These are phyloP conservation scores for Vachellia collinsii DNA, from an alignment of 306 rosid species.

Conservation along the genomic window DNA sequence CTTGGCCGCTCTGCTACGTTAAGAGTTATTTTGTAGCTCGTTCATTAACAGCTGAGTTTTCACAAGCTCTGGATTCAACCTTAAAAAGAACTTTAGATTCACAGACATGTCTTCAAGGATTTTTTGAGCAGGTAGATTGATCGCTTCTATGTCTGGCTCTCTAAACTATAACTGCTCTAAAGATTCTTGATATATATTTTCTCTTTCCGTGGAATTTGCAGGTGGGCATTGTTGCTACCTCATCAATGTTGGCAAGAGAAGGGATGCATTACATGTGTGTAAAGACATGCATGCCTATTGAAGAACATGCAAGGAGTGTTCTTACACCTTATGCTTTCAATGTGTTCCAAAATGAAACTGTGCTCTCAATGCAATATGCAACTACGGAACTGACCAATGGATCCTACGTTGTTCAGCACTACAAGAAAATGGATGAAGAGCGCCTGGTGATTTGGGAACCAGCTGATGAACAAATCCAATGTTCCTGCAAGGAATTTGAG, in stretches of 20 bases:
- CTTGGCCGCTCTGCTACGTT: conserved; percentile 56
- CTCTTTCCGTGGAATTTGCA: conserved; percentile 30
- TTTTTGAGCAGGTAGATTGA: conserved; percentile 61
- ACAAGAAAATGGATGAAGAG: conserved; percentile 63
- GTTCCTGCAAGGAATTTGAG: conserved; percentile 73
- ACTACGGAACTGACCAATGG: conserved; percentile 57
- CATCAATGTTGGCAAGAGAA: conserved; percentile 44
- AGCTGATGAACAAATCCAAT: conserved; percentile 55
- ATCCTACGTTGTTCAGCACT: conserved; percentile 61
- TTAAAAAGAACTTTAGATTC: conserved; percentile 49
- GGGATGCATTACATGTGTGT: conserved; percentile 46
- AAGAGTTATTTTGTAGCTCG: conserved; percentile 61
- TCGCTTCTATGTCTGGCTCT: neutral
- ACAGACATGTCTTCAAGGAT: conserved; percentile 54
- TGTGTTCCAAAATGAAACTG: conserved; percentile 56
- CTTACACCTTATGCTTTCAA: conserved; percentile 67
- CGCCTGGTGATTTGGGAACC: conserved; percentile 58
- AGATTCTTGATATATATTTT: neutral
- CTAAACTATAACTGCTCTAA: neutral
- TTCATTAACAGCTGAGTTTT: conserved; percentile 58
- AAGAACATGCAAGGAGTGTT: conserved; percentile 62
- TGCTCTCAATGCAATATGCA: conserved; percentile 54
- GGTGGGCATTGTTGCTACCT: conserved; percentile 46
- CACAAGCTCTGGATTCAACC: conserved; percentile 51
- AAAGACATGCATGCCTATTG: conserved; percentile 71